Base-by-base conservation (phyloP, 2,329 filamentous ascomycete genomes). In the Coniochaeta pulveracea region DNA sequence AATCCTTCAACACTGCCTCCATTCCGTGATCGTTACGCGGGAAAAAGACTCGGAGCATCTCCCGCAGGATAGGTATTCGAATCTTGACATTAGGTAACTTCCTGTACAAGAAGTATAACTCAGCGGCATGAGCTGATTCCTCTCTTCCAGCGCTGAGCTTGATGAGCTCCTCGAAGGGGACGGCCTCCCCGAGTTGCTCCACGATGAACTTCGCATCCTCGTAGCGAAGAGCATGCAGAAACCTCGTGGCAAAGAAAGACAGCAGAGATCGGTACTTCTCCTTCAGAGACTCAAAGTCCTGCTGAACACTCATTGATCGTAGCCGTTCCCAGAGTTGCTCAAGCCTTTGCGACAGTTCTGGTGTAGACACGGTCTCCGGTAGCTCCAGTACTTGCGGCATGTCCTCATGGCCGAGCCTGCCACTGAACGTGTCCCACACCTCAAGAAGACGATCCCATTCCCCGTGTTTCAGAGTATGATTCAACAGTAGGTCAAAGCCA, bases 1-100 rank as follows among this genome's bases (percentile, higher is more conserved):
- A 74, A 41, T 75, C 70, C 8, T 56, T 46, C 41, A 63, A 60
- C 2, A 74, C 44, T 28, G 58, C 48, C 34, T 69, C 60, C 32
- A 72, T 50, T 10, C 59, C 64, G 10, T 33, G 37, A 2, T 49
- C 47, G 37, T 64, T 47, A 19, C 51, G 26, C 6, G 60, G 52
- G 34, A 47, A 52, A 44, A 57, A 58, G 18, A 63, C 40, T 16
- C 60, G 56, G 42, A 72, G 62, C 51, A 71, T 57, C 34, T 51
- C 51, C 26, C 56, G 55, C 5, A 74, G 49, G 10, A 67, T 52
- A 1, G 43, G 35, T 10, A 52, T 44, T 9, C 56, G 51, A 2
- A 66, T 58, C 19, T 44, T 46, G 17, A 51, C 55, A 7, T 45
- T 47, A 2, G 60, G 54, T 10, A 70, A 43, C 10, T 52, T 37